phyloP scores from a whole-genome alignment of 2,329 filamentous ascomycete species.

The Lasiodiplodia theobromae region DNA sequence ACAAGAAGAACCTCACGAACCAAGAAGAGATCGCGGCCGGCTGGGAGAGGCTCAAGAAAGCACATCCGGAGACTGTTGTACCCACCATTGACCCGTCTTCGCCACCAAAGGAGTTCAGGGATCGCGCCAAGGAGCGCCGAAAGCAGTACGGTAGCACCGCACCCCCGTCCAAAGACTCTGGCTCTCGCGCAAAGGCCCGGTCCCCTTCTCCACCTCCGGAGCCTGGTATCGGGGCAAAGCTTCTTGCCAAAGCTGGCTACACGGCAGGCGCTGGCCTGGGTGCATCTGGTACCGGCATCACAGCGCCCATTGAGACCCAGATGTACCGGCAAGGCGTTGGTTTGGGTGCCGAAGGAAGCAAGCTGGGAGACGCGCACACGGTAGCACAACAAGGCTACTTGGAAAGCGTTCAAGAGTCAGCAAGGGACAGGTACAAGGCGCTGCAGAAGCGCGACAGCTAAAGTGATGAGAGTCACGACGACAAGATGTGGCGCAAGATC shows the following conservation, averaged over 20 bases:
- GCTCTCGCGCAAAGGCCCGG: conserved; percentile 40
- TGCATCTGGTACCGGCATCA: conserved; percentile 67
- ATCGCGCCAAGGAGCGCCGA: conserved; percentile 27
- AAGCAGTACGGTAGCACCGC: conserved; percentile 20
- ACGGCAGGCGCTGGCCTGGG: conserved; percentile 70
- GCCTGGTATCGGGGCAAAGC: conserved; percentile 71
- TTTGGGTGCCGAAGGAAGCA: conserved; percentile 72
- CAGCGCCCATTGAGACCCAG: conserved; percentile 68
- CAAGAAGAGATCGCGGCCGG: conserved; percentile 18
- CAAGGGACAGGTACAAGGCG: conserved; percentile 60
- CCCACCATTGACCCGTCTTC: not conserved
- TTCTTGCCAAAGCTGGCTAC: conserved; percentile 79
- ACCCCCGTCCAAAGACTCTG: conserved; percentile 36
- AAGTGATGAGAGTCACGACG: not conserved
- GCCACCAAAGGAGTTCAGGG: conserved; percentile 17
- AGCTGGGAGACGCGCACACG: conserved; percentile 71
- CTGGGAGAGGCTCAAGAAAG: conserved; percentile 26
- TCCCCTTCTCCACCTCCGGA: conserved; percentile 47
- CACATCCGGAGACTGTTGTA: conserved; percentile 14
- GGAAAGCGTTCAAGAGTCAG: conserved; percentile 69
- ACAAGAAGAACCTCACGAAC: conserved; percentile 24
- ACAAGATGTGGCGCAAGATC: not conserved
- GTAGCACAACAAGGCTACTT: conserved; percentile 70
- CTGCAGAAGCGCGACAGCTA: not conserved
- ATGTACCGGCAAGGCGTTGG: conserved; percentile 74